These are phyloP conservation scores for Coprinopsis strossmayeri DNA, from an alignment of 768 basidiomycete species.

Conservation along the genomic window DNA sequence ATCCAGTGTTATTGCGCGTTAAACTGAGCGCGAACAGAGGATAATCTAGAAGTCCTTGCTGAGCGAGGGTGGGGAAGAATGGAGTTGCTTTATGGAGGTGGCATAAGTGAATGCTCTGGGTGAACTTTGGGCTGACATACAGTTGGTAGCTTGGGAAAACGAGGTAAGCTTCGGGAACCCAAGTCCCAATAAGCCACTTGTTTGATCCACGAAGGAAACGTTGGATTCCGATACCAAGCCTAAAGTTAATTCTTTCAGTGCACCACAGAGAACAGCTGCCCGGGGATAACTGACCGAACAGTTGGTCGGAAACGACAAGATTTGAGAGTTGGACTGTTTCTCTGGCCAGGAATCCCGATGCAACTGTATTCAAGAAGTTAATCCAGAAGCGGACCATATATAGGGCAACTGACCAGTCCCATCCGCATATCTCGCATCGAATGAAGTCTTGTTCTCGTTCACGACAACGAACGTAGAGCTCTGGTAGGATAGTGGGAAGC, in stretches of 20 bases:
- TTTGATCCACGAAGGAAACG: constrained; percentile 52
- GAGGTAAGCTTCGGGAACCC: constrained; percentile 71
- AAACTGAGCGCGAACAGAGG: constrained; percentile 73
- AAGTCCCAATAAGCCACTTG: constrained; percentile 69
- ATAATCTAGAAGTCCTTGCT: constrained; percentile 60
- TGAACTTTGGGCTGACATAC: constrained; percentile 27
- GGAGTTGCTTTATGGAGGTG: constrained; percentile 41
- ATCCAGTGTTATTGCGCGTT: constrained; percentile 51
- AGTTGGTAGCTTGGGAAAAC: constrained; percentile 42
- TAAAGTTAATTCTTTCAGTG: too few species aligned
- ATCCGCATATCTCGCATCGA: constrained; percentile 60
- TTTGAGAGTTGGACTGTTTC: constrained; percentile 60
- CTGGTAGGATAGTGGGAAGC: constrained; percentile 60
- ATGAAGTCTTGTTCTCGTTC: constrained; percentile 54
- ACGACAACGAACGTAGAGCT: constrained; percentile 61
- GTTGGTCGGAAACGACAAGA: constrained; percentile 53
- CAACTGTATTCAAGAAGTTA: constrained; percentile 33
- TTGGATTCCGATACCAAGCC: constrained; percentile 59
- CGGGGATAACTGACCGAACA: too few species aligned
- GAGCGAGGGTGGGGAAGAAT: constrained; percentile 57
- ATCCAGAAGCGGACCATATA: constrained; percentile 3
- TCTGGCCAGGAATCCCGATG: constrained; percentile 62
- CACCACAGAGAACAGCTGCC: too few species aligned
- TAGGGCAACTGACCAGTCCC: constrained; percentile 47
- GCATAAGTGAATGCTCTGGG: constrained; percentile 3